Base-by-base conservation (phyloP, 1,139 yeast species). In the Pichia sp. region DNA sequence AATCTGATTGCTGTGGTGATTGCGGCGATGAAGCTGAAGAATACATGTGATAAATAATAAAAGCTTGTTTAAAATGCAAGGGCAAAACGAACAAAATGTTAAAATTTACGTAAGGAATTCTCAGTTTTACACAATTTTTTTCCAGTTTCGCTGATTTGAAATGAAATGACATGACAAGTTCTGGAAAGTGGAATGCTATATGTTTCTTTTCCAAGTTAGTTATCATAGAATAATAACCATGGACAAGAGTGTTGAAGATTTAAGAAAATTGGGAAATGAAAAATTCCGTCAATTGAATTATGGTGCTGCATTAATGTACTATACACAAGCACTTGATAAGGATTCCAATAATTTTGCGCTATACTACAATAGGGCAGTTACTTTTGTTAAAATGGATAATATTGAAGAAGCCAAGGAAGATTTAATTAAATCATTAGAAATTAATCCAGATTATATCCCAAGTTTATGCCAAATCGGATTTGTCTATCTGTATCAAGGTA, bases 291-390 rank as follows among this genome's bases (percentile, higher is more conserved):
- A 49, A 13, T 60, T 57, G 9, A 66, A 59, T 40, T 62, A 54
- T 45, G 66, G 64, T 8, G 63, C 63, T 4, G 71, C 73, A 4
- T 47, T 69, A 24, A 58, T 62, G 25, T 57, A 53, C 39, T 69
- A 68, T 51, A 67, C 73, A 0, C 61, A 63, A 44, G 71, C 68
- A 3, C 41, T 69, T 6, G 45, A 56, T 7, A 43, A 57, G 5
- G 66, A 63, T 35, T 69, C 71, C n/a, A 42, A 52, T 2, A 60
- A 64, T 27, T 60, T 59, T 43, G 58, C 65, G 4, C 39, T 69
- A 6, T 62, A 62, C 35, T 65, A 68, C 20, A 68, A 68, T 52
- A 57, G 73, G 44, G 70, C 70, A 4, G 71, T 72, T 2, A 65
- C 68, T 9, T 63, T 62, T 43, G 64, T 68, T 16, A 59, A 61